These are phyloP conservation scores for Ascocoryne sarcoides DNA, from an alignment of 2,329 filamentous ascomycete species.

Conservation along the genomic window DNA sequence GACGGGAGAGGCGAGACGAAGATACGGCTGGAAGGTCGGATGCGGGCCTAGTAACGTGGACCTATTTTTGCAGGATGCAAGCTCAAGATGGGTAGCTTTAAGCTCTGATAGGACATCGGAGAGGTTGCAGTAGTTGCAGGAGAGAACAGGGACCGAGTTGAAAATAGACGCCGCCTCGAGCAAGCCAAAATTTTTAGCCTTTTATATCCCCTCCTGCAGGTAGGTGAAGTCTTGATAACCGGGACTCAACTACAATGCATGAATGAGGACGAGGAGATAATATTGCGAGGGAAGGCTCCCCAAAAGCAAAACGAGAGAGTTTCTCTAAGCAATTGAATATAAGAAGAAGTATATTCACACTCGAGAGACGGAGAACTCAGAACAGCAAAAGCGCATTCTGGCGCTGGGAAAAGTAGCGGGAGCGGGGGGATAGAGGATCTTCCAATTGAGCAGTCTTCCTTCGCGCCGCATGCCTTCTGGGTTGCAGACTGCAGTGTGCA, in stretches of 20 bases:
- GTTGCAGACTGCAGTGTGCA: slow-evolving; percentile 7
- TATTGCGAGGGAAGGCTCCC: no score
- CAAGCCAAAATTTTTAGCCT: slow-evolving; percentile 6
- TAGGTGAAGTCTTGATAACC: not conserved
- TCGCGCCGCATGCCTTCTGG: slow-evolving; percentile 17
- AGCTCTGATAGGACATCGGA: slow-evolving; percentile 17
- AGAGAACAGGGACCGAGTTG: slow-evolving; percentile 11
- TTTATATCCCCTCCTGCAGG: no score
- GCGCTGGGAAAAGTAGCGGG: no score
- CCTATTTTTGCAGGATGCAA: slow-evolving; percentile 10
- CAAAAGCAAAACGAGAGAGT: no score
- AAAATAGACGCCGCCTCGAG: slow-evolving; percentile 29
- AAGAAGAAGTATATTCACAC: no score
- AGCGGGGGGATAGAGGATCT: slow-evolving; percentile 10
- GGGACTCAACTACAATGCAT: not conserved
- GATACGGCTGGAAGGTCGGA: slow-evolving; percentile 16
- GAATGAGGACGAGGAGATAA: not conserved
- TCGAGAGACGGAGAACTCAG: no score
- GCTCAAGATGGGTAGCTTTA: slow-evolving; percentile 11
- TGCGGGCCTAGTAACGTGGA: slow-evolving; percentile 12
- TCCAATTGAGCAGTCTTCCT: slow-evolving; percentile 17
- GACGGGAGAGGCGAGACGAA: slow-evolving; percentile 17
- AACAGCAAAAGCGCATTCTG: no score
- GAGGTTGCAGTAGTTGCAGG: slow-evolving; percentile 6
- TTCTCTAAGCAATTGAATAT: no score